Percentiles rank a stretch among this genome's conserved stretches.
Evolutionary conservation across 371 early-diverging fungal genomes (phyloP).

Genomic region (Mucor circinelloides): DNA sequence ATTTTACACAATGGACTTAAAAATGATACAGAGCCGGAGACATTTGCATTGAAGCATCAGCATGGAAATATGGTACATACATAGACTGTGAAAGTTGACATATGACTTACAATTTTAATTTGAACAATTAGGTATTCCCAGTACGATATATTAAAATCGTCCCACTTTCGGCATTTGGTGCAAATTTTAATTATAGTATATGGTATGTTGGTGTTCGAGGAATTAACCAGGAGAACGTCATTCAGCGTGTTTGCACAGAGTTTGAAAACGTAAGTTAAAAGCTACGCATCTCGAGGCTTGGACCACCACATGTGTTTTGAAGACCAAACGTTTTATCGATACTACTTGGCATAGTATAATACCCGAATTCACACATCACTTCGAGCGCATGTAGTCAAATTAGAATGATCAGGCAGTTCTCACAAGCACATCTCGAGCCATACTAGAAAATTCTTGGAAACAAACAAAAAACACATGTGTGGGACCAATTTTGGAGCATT

Average conservation of each 20-base stretch:
- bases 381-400: neutral
- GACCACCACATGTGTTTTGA: neutral
- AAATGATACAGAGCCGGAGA: constrained; percentile 91
- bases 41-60: constrained; percentile 76
- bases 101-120: neutral
- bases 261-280: constrained; percentile 63
- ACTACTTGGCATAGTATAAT: neutral
- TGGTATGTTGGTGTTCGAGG: constrained; percentile 95
- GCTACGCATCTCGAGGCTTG: neutral
- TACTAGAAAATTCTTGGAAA: neutral
- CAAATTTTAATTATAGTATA: constrained; percentile 93
- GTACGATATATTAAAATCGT: constrained; percentile 91
- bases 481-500: neutral
- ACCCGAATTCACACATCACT: neutral
- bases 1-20: constrained; percentile 86
- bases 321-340: too few relatives aligned
- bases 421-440: neutral
- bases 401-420: too few relatives aligned
- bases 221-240: constrained; percentile 62
- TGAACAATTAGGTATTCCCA: constrained; percentile 63
- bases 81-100: neutral
- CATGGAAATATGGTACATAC: constrained; percentile 55
- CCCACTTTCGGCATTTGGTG: constrained; percentile 88
- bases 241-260: constrained; percentile 63
- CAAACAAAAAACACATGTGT: neutral